Conservation (phyloP, 2,329 filamentous ascomycete genomes). For the Huntiella omanensis region DNA sequence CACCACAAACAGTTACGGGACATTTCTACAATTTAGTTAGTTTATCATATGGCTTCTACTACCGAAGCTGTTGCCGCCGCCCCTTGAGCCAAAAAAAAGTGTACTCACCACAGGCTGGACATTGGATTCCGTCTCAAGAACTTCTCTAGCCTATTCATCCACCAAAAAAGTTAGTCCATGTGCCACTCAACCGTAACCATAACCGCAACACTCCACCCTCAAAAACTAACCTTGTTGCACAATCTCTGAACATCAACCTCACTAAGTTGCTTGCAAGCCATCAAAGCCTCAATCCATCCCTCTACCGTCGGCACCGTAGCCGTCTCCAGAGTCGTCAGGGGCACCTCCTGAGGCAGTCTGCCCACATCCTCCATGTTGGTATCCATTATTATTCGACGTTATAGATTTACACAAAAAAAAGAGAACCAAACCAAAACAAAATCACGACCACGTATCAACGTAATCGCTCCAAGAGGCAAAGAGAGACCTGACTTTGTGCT, state of each 20-base stretch:
- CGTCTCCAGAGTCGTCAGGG: conserved; percentile 51
- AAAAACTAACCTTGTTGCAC: conserved; percentile 70
- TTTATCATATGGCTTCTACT: not conserved
- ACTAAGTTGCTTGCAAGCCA: conserved; percentile 94
- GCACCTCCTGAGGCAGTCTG: conserved; percentile 63
- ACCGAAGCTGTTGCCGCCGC: not conserved
- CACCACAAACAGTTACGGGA: conserved; percentile 93
- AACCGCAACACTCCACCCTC: not conserved
- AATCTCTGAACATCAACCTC: conserved; percentile 90
- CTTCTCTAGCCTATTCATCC: conserved; percentile 60
- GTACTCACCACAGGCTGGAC: conserved; percentile 85
- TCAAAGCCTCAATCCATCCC: conserved; percentile 96
- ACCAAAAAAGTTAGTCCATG: not conserved
- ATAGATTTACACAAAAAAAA: not conserved
- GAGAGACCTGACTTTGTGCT: too few species aligned
- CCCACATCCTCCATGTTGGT: conserved; percentile 98
- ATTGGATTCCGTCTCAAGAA: conserved; percentile 93
- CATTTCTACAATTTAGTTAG: conserved; percentile 50
- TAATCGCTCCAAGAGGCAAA: too few species aligned
- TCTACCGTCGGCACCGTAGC: conserved; percentile 84
- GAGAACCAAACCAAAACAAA: not conserved
- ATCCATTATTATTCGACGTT: conserved; percentile 43
- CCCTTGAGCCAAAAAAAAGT: not conserved
- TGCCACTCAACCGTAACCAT: not conserved
- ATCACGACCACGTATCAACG: not conserved